A percentile compares a stretch with the other conserved stretches of the same genome.
Evolutionary conservation across 2,329 filamentous ascomycete genomes (phyloP).

Genomic region (Nakataea oryzae): DNA sequence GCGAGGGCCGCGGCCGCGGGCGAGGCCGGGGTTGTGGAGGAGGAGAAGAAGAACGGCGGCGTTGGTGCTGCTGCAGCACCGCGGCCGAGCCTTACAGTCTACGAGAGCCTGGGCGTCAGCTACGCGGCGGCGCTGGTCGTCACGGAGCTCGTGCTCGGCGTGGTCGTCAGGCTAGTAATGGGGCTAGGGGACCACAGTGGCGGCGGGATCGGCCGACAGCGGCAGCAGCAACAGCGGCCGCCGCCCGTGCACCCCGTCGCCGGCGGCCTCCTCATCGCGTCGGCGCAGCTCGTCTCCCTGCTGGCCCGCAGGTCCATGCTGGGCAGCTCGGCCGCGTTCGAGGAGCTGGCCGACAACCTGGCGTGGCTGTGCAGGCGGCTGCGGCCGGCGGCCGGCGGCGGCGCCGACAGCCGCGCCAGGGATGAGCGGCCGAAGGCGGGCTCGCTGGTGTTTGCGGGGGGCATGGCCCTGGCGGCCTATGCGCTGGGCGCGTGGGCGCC

Average conservation of each 20-base stretch:
- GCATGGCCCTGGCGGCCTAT: neutral
- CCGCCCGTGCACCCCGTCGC: constrained; percentile 32
- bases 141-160: constrained; percentile 30
- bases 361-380: constrained; percentile 15
- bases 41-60: neutral
- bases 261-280: constrained; percentile 48
- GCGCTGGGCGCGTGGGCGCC: constrained; percentile 17
- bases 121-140: constrained; percentile 23
- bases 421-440: neutral
- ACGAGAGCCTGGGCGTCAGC: constrained; percentile 29
- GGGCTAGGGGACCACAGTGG: neutral
- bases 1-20: constrained; percentile 11
- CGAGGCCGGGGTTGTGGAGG: constrained; percentile 5
- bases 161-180: constrained; percentile 21
- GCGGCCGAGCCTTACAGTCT: constrained; percentile 18
- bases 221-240: neutral
- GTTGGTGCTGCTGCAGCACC: neutral
- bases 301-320: constrained; percentile 41
- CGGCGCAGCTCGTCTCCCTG: constrained; percentile 46
- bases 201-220: neutral
- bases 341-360: constrained; percentile 47
- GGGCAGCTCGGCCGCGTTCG: constrained; percentile 51
- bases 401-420: constrained; percentile 14
- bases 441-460: constrained; percentile 5
- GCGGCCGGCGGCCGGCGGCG: neutral